phyloP scores from a whole-genome alignment of 352 stramenopile species.

The Phytophthora agathidicida region DNA sequence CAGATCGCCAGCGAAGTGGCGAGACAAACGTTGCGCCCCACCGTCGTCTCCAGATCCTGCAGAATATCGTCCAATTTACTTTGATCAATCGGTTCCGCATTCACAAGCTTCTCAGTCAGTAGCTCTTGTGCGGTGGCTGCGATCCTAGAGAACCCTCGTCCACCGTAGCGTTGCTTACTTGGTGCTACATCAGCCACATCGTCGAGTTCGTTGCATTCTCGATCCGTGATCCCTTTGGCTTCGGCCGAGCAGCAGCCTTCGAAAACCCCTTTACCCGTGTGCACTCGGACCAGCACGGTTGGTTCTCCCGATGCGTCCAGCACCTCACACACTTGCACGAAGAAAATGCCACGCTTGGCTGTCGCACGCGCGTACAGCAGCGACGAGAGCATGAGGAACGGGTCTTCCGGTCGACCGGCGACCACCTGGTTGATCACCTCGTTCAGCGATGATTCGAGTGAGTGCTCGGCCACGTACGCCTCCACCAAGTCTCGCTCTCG shows the following conservation, averaged over 20 bases:
- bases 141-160: conserved; percentile 44
- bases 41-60: conserved; percentile 40
- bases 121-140: conserved; percentile 38
- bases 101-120: conserved; percentile 48
- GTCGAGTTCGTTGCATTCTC: conserved; percentile 8
- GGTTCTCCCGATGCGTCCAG: conserved; percentile 48
- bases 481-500: conserved; percentile 80
- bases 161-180: conserved; percentile 46
- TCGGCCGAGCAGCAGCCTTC: conserved; percentile 51
- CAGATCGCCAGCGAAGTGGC: conserved; percentile 67
- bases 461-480: conserved; percentile 72
- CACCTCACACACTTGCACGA: conserved; percentile 62
- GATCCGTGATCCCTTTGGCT: conserved; percentile 43
- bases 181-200: conserved; percentile 22
- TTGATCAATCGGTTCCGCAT: conserved; percentile 59
- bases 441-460: conserved; percentile 70
- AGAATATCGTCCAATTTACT: conserved; percentile 43
- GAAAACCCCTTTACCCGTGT: conserved; percentile 77
- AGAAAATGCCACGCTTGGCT: conserved; percentile 68
- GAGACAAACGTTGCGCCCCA: conserved; percentile 65
- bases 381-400: conserved; percentile 72
- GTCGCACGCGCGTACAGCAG: conserved; percentile 66
- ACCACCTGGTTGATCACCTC: conserved; percentile 80
- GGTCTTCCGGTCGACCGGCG: conserved; percentile 62
- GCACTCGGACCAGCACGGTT: conserved; percentile 57